phyloP scores from a whole-genome alignment of 2,329 filamentous ascomycete species.

The Chaetomiaceae sp. region DNA sequence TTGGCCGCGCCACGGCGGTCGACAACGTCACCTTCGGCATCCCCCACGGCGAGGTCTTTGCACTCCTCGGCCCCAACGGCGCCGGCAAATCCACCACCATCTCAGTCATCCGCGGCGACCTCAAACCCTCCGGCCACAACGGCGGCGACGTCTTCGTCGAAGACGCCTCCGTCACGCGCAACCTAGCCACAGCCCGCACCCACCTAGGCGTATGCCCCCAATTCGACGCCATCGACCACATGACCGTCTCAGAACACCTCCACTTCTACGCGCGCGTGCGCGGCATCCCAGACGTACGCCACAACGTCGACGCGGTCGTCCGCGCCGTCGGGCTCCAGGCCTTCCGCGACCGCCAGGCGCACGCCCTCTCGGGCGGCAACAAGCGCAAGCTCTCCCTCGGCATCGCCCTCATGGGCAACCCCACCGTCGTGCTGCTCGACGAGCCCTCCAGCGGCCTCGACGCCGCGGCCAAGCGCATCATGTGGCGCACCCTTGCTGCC shows the following conservation, averaged over 20 bases:
- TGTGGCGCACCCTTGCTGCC: conserved; percentile 80
- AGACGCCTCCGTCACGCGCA: conserved; percentile 65
- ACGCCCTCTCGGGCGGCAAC: conserved; percentile 81
- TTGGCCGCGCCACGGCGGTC: conserved; percentile 72
- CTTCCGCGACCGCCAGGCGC: conserved; percentile 70
- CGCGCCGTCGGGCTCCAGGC: conserved; percentile 69
- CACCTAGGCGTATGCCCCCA: conserved; percentile 90
- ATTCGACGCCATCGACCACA: conserved; percentile 80
- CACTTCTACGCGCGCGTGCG: conserved; percentile 81
- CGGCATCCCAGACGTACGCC: conserved; percentile 67
- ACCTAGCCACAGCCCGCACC: conserved; percentile 65
- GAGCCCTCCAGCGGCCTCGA: conserved; percentile 88
- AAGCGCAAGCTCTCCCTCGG: conserved; percentile 87
- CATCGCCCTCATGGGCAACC: conserved; percentile 90
- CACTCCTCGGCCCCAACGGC: conserved; percentile 83
- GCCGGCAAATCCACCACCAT: conserved; percentile 91
- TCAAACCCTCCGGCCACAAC: conserved; percentile 66
- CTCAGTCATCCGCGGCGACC: conserved; percentile 81
- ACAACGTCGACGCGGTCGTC: conserved; percentile 77
- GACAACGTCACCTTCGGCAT: conserved; percentile 84
- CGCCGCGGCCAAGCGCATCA: conserved; percentile 81
- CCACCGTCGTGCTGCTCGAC: conserved; percentile 79
- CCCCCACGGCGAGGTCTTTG: conserved; percentile 75
- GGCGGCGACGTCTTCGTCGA: conserved; percentile 81
- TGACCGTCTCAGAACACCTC: conserved; percentile 85